Conservation (phyloP, 768 basidiomycete species). For the Agrocybe praecox region DNA sequence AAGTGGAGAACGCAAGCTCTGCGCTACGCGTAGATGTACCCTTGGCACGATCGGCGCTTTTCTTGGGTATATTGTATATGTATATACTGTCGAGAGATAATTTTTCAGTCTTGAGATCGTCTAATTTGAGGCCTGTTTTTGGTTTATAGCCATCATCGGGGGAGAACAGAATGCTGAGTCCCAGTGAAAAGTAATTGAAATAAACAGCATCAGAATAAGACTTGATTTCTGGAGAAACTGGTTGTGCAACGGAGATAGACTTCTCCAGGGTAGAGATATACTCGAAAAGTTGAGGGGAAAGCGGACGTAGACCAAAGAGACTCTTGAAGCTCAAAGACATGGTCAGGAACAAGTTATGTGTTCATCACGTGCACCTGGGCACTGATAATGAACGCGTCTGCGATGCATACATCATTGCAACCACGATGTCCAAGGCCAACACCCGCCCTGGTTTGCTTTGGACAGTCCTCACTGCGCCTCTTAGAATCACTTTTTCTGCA, state of each 20-base stretch:
- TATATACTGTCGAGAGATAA: constrained; percentile 75
- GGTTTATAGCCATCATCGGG: constrained; percentile 70
- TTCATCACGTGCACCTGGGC: constrained; percentile 10
- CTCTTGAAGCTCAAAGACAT: constrained; percentile 19
- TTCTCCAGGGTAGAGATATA: constrained; percentile 43
- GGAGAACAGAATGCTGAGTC: constrained; percentile 78
- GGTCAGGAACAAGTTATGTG: background rate
- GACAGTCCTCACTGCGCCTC: constrained; percentile 8
- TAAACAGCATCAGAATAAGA: constrained; percentile 84
- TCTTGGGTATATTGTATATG: constrained; percentile 68
- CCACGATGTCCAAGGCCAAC: constrained; percentile 4
- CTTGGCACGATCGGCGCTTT: constrained; percentile 27
- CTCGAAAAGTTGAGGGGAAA: constrained; percentile 41
- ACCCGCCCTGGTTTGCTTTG: background rate
- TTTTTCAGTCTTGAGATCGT: constrained; percentile 41
- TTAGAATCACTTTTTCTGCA: constrained; percentile 13
- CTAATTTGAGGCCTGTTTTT: constrained; percentile 38
- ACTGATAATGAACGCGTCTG: background rate
- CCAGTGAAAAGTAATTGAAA: constrained; percentile 80
- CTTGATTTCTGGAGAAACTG: constrained; percentile 64
- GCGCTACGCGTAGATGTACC: constrained; percentile 41
- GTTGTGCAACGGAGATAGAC: constrained; percentile 14
- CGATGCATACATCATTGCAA: too few relatives aligned
- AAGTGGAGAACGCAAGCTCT: constrained; percentile 59
- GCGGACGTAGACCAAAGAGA: constrained; percentile 57